Evolutionary conservation across 2,329 filamentous ascomycete genomes (phyloP).

Genomic region (Calonectria henricotiae): DNA sequence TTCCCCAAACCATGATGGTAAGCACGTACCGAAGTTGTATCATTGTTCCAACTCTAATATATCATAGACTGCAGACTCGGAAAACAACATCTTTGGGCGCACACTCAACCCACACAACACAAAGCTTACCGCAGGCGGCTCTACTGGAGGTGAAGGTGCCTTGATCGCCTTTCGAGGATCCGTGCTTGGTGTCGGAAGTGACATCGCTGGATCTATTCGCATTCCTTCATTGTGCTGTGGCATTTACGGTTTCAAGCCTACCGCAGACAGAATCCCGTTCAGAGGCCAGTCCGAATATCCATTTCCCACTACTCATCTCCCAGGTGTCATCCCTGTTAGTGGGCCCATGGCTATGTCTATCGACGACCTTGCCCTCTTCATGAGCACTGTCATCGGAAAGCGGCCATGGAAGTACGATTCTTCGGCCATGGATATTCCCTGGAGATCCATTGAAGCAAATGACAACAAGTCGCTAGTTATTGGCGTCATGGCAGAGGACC

Average conservation of each 20-base stretch:
- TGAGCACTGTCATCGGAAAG: slow-evolving; percentile 60
- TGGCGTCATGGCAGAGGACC: slow-evolving; percentile 66
- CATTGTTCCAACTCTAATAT: not conserved
- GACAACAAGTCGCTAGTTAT: slow-evolving; percentile 59
- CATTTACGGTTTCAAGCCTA: slow-evolving; percentile 71
- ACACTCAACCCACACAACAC: slow-evolving; percentile 57
- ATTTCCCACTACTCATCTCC: slow-evolving; percentile 35
- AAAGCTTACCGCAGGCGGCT: slow-evolving; percentile 50
- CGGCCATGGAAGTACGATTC: slow-evolving; percentile 65
- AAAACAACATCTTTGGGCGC: slow-evolving; percentile 57
- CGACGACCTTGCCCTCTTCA: slow-evolving; percentile 50
- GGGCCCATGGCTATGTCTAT: slow-evolving; percentile 63
- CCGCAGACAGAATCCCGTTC: slow-evolving; percentile 70
- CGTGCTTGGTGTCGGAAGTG: slow-evolving; percentile 48
- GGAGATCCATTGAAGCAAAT: slow-evolving; percentile 57
- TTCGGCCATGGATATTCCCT: slow-evolving; percentile 62
- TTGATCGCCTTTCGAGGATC: slow-evolving; percentile 49
- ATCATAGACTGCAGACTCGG: slow-evolving; percentile 55
- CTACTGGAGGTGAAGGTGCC: slow-evolving; percentile 50
- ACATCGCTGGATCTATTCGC: slow-evolving; percentile 66
- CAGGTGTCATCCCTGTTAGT: slow-evolving; percentile 58
- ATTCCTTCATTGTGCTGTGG: slow-evolving; percentile 70
- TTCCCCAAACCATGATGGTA: slow-evolving; percentile 76
- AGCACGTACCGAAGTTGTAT: accelerated
- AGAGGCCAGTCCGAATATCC: slow-evolving; percentile 46